Conservation (phyloP, 495 filamentous ascomycete species). For the Zalerion maritima region DNA sequence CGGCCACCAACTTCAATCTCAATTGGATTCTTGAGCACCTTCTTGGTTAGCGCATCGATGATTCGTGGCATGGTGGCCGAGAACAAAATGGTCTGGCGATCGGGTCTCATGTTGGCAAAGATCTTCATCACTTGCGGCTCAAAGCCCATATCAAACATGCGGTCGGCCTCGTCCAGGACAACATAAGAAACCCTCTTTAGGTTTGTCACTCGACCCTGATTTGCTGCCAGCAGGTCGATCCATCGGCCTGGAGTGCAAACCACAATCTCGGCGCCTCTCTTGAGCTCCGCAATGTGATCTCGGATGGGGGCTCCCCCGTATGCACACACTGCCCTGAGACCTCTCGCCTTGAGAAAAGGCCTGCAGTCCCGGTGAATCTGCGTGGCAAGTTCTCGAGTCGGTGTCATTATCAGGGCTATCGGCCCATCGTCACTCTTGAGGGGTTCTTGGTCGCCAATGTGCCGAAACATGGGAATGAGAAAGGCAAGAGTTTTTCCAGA, state of each 20-base stretch:
- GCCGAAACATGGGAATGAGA: conserved; percentile 86
- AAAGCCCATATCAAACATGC: conserved; percentile 99
- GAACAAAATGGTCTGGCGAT: conserved; percentile 88
- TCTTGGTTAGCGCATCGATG: conserved; percentile 83
- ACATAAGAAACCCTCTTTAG: conserved; percentile 78
- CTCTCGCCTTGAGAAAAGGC: conserved; percentile 79
- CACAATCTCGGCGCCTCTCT: conserved; percentile 87
- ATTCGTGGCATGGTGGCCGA: conserved; percentile 92
- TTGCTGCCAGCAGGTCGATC: conserved; percentile 88
- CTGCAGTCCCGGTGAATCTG: conserved; percentile 93
- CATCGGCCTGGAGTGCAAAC: conserved; percentile 94
- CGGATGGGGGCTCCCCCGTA: conserved; percentile 95
- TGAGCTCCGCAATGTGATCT: conserved; percentile 92
- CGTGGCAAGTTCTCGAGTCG: conserved; percentile 84
- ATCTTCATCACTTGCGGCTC: conserved; percentile 98
- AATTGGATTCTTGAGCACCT: conserved; percentile 70
- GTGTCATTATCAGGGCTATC: conserved; percentile 78
- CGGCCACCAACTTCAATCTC: conserved; percentile 86
- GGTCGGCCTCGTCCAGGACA: conserved; percentile 92
- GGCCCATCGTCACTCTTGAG: conserved; percentile 79
- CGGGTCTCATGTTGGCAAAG: conserved; percentile 73
- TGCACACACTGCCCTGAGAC: conserved; percentile 84
- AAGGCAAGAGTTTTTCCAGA: conserved; percentile 99
- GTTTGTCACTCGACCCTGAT: conserved; percentile 84
- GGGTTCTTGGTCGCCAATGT: conserved; percentile 86